Evolutionary conservation across 768 basidiomycete species (phyloP).

Genomic region (Punctularia strigosozonata): DNA sequence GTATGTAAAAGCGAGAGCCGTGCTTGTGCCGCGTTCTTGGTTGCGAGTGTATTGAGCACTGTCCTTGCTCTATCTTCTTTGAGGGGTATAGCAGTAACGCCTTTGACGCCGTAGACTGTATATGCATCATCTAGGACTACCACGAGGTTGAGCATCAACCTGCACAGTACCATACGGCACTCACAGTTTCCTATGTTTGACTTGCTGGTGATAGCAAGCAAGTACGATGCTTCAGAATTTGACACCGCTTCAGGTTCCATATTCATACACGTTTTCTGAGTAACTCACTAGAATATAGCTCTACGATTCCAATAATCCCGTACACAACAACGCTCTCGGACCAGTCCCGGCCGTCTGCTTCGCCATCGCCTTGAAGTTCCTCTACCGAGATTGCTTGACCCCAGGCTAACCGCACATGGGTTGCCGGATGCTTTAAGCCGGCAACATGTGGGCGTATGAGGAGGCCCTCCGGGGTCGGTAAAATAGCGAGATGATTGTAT

Average conservation of each 20-base stretch:
- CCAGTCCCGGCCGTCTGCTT: constrained; percentile 37
- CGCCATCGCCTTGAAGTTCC: constrained; percentile 28
- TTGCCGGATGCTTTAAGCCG: constrained; percentile 17
- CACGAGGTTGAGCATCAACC: not conserved
- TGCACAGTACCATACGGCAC: constrained; percentile 15
- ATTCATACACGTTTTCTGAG: constrained; percentile 3
- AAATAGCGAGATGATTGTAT: constrained; percentile 52
- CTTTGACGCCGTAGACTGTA: constrained; percentile 55
- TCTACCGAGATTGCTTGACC: constrained; percentile 43
- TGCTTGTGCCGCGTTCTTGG: constrained; percentile 32
- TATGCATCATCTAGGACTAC: constrained; percentile 56
- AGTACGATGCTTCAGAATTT: constrained; percentile 47
- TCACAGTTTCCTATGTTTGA: constrained; percentile 54
- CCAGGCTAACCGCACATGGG: constrained; percentile 47
- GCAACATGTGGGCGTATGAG: constrained; percentile 46
- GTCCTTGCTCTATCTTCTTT: constrained; percentile 47
- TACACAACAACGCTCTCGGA: constrained; percentile 46
- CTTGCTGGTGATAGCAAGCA: constrained; percentile 60
- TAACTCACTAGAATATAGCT: constrained; percentile 55
- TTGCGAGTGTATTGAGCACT: constrained; percentile 37
- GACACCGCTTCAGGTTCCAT: constrained; percentile 1
- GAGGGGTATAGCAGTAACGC: constrained; percentile 64
- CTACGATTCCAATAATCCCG: constrained; percentile 66
- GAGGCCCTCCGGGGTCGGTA: constrained; percentile 50
- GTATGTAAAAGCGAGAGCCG: constrained; percentile 33